phyloP scores from a whole-genome alignment of 1,284 basidiomycete genomes.

The Ustilago trichophora region DNA sequence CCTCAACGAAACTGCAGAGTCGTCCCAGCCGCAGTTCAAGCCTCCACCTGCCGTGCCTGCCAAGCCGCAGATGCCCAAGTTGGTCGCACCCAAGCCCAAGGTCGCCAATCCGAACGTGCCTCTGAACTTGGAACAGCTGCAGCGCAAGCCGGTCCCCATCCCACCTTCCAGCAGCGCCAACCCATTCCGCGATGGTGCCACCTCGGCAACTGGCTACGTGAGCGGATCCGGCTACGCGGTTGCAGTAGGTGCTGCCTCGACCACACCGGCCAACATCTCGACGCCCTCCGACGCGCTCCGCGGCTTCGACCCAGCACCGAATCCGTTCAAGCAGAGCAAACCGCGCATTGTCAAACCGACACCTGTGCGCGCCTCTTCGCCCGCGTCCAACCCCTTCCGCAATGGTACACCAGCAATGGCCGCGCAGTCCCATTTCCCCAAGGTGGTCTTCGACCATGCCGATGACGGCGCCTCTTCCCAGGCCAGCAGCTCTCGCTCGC shows the following conservation, averaged over 20 bases:
- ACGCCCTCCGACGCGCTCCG: slow-evolving; percentile 33
- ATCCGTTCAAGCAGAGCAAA: slow-evolving; percentile 62
- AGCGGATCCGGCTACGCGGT: slow-evolving; percentile 40
- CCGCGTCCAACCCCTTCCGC: slow-evolving; percentile 50
- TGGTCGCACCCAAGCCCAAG: slow-evolving; percentile 45
- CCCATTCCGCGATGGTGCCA: slow-evolving; percentile 39
- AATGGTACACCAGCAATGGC: slow-evolving; percentile 44
- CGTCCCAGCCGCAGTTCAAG: slow-evolving; percentile 8
- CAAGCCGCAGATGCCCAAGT: slow-evolving; percentile 47
- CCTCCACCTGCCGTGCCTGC: slow-evolving; percentile 46
- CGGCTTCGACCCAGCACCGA: slow-evolving; percentile 60
- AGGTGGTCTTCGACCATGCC: slow-evolving; percentile 38
- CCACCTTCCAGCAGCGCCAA: slow-evolving; percentile 39
- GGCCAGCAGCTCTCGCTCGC: slow-evolving; percentile 40
- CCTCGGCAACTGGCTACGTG: slow-evolving; percentile 17
- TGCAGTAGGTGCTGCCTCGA: slow-evolving; percentile 26
- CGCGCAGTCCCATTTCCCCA: slow-evolving; percentile 27
- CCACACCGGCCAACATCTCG: slow-evolving; percentile 35
- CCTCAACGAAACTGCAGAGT: slow-evolving; percentile 4
- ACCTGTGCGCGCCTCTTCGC: slow-evolving; percentile 55
- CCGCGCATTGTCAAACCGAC: slow-evolving; percentile 60
- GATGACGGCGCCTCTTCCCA: slow-evolving; percentile 37
- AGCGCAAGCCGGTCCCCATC: slow-evolving; percentile 28
- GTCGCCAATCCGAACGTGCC: slow-evolving; percentile 40
- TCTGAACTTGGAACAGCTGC: slow-evolving; percentile 35